Conservation (phyloP, 73 alveolate species). For the Paramecium primaurelia region DNA sequence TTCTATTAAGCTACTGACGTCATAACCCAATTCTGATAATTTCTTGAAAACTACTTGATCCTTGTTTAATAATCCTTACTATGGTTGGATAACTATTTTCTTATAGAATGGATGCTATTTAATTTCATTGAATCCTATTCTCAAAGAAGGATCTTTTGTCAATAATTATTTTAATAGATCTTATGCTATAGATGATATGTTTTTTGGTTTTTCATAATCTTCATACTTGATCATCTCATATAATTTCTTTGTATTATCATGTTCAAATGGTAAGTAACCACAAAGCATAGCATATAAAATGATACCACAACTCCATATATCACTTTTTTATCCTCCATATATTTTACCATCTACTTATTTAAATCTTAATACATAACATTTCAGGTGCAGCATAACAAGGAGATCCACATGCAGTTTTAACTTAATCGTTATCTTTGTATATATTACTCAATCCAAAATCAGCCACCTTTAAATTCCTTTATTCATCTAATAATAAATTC, state of each 20-base stretch:
- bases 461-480: conserved; percentile 67
- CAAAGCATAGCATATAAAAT: conserved; percentile 72
- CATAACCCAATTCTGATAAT: conserved; percentile 7
- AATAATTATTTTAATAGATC: background rate
- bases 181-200: background rate
- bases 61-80: background rate
- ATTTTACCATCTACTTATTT: conserved; percentile 36
- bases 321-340: conserved; percentile 64
- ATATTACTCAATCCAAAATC: conserved; percentile 75
- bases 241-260: conserved; percentile 41
- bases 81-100: background rate
- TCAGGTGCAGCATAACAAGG: conserved; percentile 86
- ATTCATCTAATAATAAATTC: conserved; percentile 65
- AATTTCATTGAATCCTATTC: background rate
- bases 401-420: conserved; percentile 76
- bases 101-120: conserved; percentile 44
- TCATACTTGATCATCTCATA: conserved; percentile 46
- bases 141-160: background rate
- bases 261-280: conserved; percentile 73
- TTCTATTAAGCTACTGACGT: background rate
- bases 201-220: conserved; percentile 18
- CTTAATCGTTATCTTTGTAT: conserved; percentile 46
- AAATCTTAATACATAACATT: conserved; percentile 63
- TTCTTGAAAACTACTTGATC: background rate
- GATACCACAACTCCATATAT: conserved; percentile 74